Evolutionary conservation across 176 grass and related monocot species (phyloP).

Genomic region (Pharus latifolius): DNA sequence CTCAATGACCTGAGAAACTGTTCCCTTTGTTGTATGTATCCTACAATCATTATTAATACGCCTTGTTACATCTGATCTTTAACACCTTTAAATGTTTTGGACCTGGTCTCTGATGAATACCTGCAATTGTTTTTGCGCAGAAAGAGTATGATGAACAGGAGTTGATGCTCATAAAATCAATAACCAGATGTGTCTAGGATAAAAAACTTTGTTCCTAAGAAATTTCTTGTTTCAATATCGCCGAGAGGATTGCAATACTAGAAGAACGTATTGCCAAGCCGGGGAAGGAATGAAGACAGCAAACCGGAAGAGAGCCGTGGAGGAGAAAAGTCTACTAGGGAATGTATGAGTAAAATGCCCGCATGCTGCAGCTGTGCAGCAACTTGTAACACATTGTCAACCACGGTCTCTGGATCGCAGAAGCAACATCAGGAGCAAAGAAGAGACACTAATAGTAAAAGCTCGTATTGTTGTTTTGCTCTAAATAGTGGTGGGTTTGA

Average conservation of each 20-base stretch:
- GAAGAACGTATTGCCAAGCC: slow-evolving; percentile 14
- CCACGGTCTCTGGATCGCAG: not conserved
- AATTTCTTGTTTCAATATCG: slow-evolving; percentile 17
- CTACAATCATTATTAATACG: not conserved
- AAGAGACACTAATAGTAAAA: not conserved
- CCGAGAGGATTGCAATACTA: slow-evolving; percentile 23
- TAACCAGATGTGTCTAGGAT: slow-evolving; percentile 29
- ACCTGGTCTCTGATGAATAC: not conserved
- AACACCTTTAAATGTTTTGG: not conserved
- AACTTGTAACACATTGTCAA: not conserved
- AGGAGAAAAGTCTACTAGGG: not conserved
- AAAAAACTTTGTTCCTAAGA: slow-evolving; percentile 19
- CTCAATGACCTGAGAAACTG: not conserved
- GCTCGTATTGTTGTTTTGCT: not conserved
- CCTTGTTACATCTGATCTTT: not conserved
- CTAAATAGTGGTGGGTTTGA: not conserved
- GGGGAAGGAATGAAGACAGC: not conserved
- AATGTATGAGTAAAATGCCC: not conserved
- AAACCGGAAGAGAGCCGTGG: slow-evolving; percentile 4
- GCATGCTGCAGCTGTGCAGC: not conserved
- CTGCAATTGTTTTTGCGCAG: slow-evolving; percentile 8
- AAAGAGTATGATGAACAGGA: slow-evolving; percentile 31
- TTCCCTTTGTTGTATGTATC: not conserved
- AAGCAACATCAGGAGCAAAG: not conserved
- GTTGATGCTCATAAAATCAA: slow-evolving; percentile 30